Conservation (phyloP, 495 filamentous ascomycete genomes). For the Aspergillus carlsbadensis region DNA sequence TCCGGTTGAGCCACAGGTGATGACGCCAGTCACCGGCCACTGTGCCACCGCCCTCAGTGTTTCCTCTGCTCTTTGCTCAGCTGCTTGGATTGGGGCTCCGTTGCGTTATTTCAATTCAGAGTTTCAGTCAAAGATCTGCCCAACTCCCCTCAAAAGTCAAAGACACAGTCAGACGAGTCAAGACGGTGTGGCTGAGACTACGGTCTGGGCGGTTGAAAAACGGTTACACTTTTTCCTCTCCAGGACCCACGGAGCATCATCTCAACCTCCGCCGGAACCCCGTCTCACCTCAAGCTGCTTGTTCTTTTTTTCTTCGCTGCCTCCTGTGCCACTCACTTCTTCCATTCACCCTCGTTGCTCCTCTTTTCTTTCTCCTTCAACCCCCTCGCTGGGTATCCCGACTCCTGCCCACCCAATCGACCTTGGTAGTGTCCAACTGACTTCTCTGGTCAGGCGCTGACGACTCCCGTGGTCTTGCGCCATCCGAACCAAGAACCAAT, state of each 20-base stretch:
- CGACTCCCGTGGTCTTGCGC: constrained; percentile 13
- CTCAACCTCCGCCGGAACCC: constrained; percentile 4
- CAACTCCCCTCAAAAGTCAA: not conserved
- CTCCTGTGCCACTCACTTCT: constrained; percentile 2
- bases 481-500: constrained; percentile 7
- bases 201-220: constrained; percentile 1
- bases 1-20: constrained; percentile 8
- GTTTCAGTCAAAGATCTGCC: no score
- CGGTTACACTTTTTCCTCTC: not conserved
- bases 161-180: not conserved
- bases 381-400: not conserved
- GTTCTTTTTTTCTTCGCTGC: constrained; percentile 8
- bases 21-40: constrained; percentile 8
- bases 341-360: constrained; percentile 6
- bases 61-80: not conserved
- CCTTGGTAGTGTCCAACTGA: constrained; percentile 20
- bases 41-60: not conserved
- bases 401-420: not conserved
- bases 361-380: constrained; percentile 9
- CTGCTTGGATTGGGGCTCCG: not conserved
- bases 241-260: constrained; percentile 1
- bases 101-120: no score
- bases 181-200: not conserved
- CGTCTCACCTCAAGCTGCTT: constrained; percentile 2
- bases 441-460: constrained; percentile 21